A percentile compares a stretch with the other conserved stretches of the same genome.
Conservation (phyloP, 305 asterid species). For the Fraxinus dipetala region DNA sequence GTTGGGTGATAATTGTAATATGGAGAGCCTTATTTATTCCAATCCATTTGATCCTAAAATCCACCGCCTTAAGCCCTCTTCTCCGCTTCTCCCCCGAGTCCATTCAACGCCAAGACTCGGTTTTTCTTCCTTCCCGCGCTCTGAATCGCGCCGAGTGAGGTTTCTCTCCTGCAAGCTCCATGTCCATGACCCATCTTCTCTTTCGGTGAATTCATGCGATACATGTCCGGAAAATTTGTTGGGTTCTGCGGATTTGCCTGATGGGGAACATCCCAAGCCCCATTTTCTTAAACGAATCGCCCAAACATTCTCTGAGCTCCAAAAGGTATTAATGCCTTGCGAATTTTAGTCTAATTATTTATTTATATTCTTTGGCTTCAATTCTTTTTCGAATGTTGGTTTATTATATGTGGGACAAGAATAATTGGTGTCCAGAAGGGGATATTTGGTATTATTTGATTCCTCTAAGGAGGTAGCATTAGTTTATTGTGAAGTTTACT, state of each 20-base stretch:
- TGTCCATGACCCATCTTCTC: constrained; percentile 21
- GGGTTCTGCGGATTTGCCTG: constrained; percentile 25
- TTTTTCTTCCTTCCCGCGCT: constrained; percentile 13
- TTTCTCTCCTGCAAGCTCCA: constrained; percentile 39
- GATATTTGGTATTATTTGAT: not conserved
- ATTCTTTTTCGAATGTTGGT: constrained; percentile 9
- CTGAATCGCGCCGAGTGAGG: constrained; percentile 29
- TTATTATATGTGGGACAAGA: not conserved
- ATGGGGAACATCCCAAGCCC: constrained; percentile 37
- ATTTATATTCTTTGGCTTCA: constrained; percentile 10
- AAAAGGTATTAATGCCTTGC: constrained; percentile 37
- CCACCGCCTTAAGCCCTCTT: constrained; percentile 34
- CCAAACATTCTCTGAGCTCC: constrained; percentile 28
- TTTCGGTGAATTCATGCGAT: constrained; percentile 21
- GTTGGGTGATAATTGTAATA: not conserved
- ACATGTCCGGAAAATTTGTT: constrained; percentile 20
- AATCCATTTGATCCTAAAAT: constrained; percentile 45
- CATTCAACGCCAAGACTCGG: constrained; percentile 26
- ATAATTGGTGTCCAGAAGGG: not conserved
- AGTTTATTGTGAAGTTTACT: not conserved
- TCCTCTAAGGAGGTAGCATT: not conserved
- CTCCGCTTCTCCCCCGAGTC: constrained; percentile 31
- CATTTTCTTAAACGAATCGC: constrained; percentile 32
- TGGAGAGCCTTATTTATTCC: constrained; percentile 60
- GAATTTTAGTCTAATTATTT: not conserved